Base-by-base conservation (phyloP, 192 early-diverging fungal genomes). In the Funneliformis mosseae region DNA sequence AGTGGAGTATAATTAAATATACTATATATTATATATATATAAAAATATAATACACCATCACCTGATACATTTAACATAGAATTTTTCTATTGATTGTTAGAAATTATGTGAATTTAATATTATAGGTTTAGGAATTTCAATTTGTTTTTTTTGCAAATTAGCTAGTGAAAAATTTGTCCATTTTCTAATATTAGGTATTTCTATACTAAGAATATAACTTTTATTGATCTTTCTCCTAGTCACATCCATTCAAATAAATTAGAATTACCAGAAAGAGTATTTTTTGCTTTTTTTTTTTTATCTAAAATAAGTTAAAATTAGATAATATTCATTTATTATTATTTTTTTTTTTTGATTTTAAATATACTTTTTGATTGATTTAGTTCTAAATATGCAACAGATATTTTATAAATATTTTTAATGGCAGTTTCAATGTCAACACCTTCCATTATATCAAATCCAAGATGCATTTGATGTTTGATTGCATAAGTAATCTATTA, bases 231-330 rank as follows among this genome's bases (percentile, higher is more conserved):
- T 7, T 27, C 33, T 38, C 5, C 5, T 5, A 9, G 66, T 11
- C 66, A 68, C 0, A 6, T 18, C 66, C 66, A 68, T 38, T 68
- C 66, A 68, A 68, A 68, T 33, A 25, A 68, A 38, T 68, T 68
- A 16, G 66, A 68, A 68, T 68, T 68, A 38, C 33, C 66, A 7
- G 33, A 14, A 33, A 68, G 28, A 5, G 33, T 68, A 38, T 68
- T 68, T 18, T 50, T 50, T 48, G 10, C 10, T 16, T 18, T 50
- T 4, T 50, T 50, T 16, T 48, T 48, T 48, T 50, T 12, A 3
- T 3, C 48, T 50, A 50, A 48, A 48, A 10, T 48, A 48, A 12
- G 10, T 48, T 10, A 48, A 46, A 12, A 48, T 48, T 48, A 48
- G 46, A 48, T 48, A 48, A 33, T 33, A 33, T 33, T 2, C 0